Conservation (phyloP, 108 stramenopile genomes). For the Discostella pseudostelligera region DNA sequence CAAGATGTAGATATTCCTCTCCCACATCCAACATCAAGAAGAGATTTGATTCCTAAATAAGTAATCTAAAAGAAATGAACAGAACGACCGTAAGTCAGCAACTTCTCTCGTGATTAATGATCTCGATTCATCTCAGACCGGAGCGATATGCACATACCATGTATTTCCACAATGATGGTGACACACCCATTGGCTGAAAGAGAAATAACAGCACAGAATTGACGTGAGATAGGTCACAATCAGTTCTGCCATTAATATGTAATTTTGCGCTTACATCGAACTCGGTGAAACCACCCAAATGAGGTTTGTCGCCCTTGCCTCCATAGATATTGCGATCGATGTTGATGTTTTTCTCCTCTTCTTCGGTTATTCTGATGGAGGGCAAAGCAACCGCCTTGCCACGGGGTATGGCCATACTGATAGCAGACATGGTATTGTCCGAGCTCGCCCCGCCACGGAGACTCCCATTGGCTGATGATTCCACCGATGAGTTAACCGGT, state of each 20-base stretch:
- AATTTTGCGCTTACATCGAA: slow-evolving; percentile 33
- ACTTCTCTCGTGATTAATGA: not conserved
- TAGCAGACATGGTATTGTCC: not conserved
- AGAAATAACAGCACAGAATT: not conserved
- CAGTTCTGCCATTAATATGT: not conserved
- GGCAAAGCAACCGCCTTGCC: slow-evolving; percentile 42
- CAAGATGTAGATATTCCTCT: slow-evolving; percentile 65
- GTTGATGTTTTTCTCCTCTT: slow-evolving; percentile 22
- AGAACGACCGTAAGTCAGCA: not conserved
- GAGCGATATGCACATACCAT: slow-evolving; percentile 21
- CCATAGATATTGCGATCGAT: slow-evolving; percentile 53
- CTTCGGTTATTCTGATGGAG: slow-evolving; percentile 31
- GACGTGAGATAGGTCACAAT: not conserved
- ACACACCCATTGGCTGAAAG: slow-evolving; percentile 35
- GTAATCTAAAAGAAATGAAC: slow-evolving; percentile 1
- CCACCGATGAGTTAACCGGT: not conserved
- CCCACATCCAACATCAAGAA: slow-evolving; percentile 86
- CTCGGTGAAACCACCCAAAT: slow-evolving; percentile 78
- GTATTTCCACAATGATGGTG: slow-evolving; percentile 58
- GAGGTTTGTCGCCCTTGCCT: slow-evolving; percentile 68
- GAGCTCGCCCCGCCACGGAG: not conserved
- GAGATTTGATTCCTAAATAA: slow-evolving; percentile 62
- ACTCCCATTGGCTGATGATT: not conserved
- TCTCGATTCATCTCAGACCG: not conserved
- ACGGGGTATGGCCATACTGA: slow-evolving; percentile 21